These are phyloP conservation scores for Aspergillus brasiliensis DNA, from an alignment of 2,329 filamentous ascomycete genomes.

Conservation along the genomic window DNA sequence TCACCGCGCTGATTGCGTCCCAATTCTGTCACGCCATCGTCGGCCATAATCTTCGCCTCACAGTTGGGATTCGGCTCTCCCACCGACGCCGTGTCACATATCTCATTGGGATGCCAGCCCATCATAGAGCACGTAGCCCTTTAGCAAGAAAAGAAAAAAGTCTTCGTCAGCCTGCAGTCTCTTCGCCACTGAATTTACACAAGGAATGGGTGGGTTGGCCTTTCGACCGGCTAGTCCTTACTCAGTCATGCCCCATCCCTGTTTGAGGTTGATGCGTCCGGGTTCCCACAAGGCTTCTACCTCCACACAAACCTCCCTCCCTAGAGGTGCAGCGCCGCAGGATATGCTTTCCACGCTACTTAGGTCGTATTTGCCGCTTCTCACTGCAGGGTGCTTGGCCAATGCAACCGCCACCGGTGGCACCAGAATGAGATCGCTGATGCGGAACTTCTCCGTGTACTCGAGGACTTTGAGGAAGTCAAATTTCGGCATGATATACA, in stretches of 20 bases:
- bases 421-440: conserved; percentile 68
- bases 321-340: conserved; percentile 70
- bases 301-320: conserved; percentile 55
- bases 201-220: neutral
- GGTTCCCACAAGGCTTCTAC: conserved; percentile 59
- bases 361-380: conserved; percentile 63
- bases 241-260: conserved; percentile 91
- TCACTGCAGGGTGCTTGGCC: conserved; percentile 68
- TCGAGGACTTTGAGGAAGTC: conserved; percentile 73
- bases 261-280: conserved; percentile 57
- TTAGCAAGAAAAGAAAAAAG: neutral
- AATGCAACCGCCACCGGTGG: conserved; percentile 75
- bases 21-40: conserved; percentile 50
- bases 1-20: conserved; percentile 64
- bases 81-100: conserved; percentile 54
- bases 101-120: conserved; percentile 61
- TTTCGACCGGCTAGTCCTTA: conserved; percentile 29
- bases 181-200: conserved; percentile 5
- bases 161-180: conserved; percentile 10
- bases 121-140: conserved; percentile 69
- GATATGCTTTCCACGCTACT: conserved; percentile 62
- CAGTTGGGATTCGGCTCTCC: conserved; percentile 68
- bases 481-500: conserved; percentile 79
- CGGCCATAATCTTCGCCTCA: conserved; percentile 66
- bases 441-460: conserved; percentile 66